A percentile compares a stretch with the other conserved stretches of the same genome.
Evolutionary conservation across 2,329 filamentous ascomycete genomes (phyloP).

Genomic region (Colletotrichum orbiculare): DNA sequence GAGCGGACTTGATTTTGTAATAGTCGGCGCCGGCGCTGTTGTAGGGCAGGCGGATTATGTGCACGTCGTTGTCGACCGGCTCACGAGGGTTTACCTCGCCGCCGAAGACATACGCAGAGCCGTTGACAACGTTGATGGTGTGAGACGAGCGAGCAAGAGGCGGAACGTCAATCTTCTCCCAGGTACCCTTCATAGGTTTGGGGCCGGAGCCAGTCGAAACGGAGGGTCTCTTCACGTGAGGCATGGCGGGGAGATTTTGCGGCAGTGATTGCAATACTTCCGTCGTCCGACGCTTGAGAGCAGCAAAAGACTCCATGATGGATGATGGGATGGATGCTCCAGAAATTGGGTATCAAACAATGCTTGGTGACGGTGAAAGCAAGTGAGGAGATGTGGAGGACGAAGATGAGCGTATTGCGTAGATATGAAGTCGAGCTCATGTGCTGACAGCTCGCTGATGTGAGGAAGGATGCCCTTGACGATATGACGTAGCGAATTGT

Average conservation of each 20-base stretch:
- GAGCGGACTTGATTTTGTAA: conserved; percentile 63
- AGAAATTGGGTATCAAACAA: background rate
- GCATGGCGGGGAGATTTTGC: conserved; percentile 55
- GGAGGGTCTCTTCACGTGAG: conserved; percentile 40
- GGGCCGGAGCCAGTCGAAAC: conserved; percentile 32
- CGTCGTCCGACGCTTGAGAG: conserved; percentile 66
- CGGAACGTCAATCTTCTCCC: conserved; percentile 67
- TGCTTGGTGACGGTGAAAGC: background rate
- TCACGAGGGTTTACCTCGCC: conserved; percentile 76
- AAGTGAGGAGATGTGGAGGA: background rate
- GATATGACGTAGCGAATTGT: conserved; percentile 35
- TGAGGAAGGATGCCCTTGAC: conserved; percentile 8
- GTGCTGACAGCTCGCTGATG: conserved; percentile 27
- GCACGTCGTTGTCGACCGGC: conserved; percentile 79
- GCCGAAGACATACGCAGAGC: conserved; percentile 76
- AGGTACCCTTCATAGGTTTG: conserved; percentile 64
- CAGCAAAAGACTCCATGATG: conserved; percentile 63
- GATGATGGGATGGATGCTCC: background rate
- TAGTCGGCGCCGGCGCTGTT: conserved; percentile 70
- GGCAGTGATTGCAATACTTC: conserved; percentile 63
- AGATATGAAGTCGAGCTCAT: conserved; percentile 27
- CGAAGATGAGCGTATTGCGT: conserved; percentile 20
- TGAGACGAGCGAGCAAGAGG: conserved; percentile 79
- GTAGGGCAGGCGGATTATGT: conserved; percentile 71
- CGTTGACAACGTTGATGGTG: conserved; percentile 68